These are phyloP conservation scores for Serendipita indica DNA, from an alignment of 768 basidiomycete species.

Conservation along the genomic window DNA sequence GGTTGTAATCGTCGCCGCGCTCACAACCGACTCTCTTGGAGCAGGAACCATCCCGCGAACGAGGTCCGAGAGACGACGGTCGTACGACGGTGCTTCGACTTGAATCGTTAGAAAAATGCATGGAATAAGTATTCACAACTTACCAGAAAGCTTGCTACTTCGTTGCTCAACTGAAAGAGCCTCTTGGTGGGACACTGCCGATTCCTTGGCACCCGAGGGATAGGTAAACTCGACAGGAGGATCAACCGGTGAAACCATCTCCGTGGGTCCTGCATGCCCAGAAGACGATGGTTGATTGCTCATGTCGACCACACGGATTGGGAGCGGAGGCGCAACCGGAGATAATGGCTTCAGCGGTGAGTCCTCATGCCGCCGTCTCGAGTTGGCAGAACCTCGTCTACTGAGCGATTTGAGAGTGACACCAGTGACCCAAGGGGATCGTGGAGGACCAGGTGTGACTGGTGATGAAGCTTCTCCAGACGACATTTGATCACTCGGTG, in stretches of 20 bases:
- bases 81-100: conserved; percentile 4
- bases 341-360: neutral
- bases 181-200: neutral
- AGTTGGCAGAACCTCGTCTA: neutral
- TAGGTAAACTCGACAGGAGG: neutral
- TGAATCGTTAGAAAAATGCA: neutral
- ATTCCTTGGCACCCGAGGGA: no score
- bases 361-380: neutral
- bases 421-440: conserved; percentile 5
- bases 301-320: neutral
- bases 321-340: neutral
- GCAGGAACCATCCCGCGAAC: neutral
- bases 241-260: neutral
- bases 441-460: neutral
- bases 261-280: neutral
- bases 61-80: neutral
- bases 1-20: neutral
- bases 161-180: neutral
- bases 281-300: neutral
- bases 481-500: neutral
- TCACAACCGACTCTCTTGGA: neutral
- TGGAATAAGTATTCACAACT: neutral
- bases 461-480: neutral
- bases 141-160: neutral
- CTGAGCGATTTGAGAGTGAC: neutral